Base-by-base conservation (phyloP, 192 early-diverging fungal genomes). In the Spizellomyces sp. region DNA sequence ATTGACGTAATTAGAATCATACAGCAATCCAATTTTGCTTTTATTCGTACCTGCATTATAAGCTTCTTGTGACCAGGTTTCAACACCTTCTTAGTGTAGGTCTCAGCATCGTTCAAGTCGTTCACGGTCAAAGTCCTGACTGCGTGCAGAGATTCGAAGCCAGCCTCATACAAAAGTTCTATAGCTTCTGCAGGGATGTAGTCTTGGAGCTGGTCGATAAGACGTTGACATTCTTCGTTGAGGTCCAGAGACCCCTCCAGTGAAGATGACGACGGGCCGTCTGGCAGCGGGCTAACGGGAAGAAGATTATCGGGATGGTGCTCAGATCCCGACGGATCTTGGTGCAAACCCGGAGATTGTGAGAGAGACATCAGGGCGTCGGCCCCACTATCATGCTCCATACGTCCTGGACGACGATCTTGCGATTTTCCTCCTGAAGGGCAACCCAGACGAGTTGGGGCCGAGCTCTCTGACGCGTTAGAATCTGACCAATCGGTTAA, bases 61-160 rank as follows among this genome's bases (percentile, higher is more conserved):
- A 69, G 67, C 73, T 75, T 75, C 42, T 69, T 67, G 61, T 75
- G 61, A 36, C 73, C 73, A 5, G 73, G 73, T 45, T 75, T 75
- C 19, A 75, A 19, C 21, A 36, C 17, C 61, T 44, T 60, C 60
- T 75, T 67, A 10, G 66, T 69, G 60, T 75, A 75, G 15, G 41
- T 21, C 47, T 75, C 73, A 4, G 67, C 73, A 4, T 55, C 21
- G 27, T n/a, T 44, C 8, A 75, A 9, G 44, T 75, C 73, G 46
- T 67, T 75, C 41, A 67, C 46, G 48, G 67, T 75, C 10, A 75
- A 50, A 14, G 55, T 61, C 19, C 61, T 44, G 48, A 75, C 56
- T 1, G 61, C 48, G 12, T 75, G 62, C 36, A 75, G 10, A n/a
- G 73, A 68, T 41, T 75, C 73, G 43, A 63, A 75, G 17, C 73